Evolutionary conservation across 495 filamentous ascomycete genomes (phyloP).

Genomic region (Penicillium fimorum): DNA sequence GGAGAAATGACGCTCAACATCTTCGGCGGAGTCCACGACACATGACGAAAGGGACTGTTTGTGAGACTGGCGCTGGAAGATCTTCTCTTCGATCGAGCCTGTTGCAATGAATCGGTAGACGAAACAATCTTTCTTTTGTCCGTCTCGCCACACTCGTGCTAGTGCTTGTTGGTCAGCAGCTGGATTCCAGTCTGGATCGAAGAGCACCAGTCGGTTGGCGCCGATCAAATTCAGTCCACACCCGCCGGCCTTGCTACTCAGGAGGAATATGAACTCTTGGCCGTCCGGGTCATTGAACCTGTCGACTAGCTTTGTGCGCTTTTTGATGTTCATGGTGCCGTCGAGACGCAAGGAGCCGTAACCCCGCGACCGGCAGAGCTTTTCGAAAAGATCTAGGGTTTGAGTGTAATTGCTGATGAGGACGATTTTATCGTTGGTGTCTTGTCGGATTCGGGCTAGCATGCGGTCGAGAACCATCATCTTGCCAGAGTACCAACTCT

Average conservation of each 20-base stretch:
- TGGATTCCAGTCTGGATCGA: slow-evolving; percentile 99
- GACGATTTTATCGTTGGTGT: slow-evolving; percentile 99
- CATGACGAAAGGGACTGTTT: slow-evolving; percentile 96
- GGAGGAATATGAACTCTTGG: slow-evolving; percentile 87
- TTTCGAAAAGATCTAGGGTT: slow-evolving; percentile 93
- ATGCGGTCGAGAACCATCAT: slow-evolving; percentile 98
- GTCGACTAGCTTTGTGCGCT: slow-evolving; percentile 95
- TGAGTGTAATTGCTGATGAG: slow-evolving; percentile 98
- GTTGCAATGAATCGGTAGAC: slow-evolving; percentile 99
- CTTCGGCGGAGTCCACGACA: slow-evolving; percentile 95
- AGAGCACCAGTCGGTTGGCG: slow-evolving; percentile 93
- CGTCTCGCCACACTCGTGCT: slow-evolving; percentile 96
- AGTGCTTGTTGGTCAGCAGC: slow-evolving; percentile 97
- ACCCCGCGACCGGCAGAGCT: slow-evolving; percentile 76
- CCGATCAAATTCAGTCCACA: slow-evolving; percentile 97
- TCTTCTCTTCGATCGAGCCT: slow-evolving; percentile 98
- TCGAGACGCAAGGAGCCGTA: slow-evolving; percentile 91
- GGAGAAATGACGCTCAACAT: slow-evolving; percentile 95
- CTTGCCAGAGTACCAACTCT: slow-evolving; percentile 96
- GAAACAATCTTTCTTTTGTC: slow-evolving; percentile 99
- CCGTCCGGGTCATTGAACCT: slow-evolving; percentile 96
- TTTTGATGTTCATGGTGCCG: slow-evolving; percentile 95
- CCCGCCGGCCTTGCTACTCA: slow-evolving; percentile 94
- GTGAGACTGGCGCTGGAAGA: slow-evolving; percentile 97
- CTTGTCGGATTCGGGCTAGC: slow-evolving; percentile 92